Conservation (phyloP, 352 stramenopile species). For the Globisporangium yorkense region DNA sequence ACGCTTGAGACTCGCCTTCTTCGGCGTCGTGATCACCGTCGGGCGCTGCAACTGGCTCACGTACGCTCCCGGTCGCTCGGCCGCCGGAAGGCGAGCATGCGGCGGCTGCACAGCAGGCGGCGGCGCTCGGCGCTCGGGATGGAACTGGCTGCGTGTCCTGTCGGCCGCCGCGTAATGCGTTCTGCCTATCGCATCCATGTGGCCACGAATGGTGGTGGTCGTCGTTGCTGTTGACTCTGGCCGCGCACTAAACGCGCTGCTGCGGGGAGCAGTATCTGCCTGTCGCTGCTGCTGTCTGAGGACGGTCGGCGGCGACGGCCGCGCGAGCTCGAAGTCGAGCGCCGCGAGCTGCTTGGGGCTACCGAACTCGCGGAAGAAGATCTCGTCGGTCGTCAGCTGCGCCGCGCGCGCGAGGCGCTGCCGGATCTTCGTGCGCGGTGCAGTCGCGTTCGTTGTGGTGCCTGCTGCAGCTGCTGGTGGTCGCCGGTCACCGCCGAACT, state of each 20-base stretch:
- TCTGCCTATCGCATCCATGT: background rate
- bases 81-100: background rate
- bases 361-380: constrained; percentile 69
- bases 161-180: constrained; percentile 27
- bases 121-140: constrained; percentile 11
- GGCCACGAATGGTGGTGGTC: background rate
- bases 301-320: constrained; percentile 9
- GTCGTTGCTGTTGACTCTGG: background rate
- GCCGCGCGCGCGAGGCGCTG: constrained; percentile 46
- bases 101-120: constrained; percentile 2
- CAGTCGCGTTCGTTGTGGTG: background rate
- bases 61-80: background rate
- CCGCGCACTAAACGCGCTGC: background rate
- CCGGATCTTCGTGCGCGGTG: constrained; percentile 27
- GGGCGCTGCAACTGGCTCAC: constrained; percentile 42
- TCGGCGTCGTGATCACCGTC: constrained; percentile 39
- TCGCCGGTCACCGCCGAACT: constrained; percentile 21
- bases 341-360: constrained; percentile 35
- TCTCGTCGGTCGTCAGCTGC: constrained; percentile 36
- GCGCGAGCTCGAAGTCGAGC: constrained; percentile 34
- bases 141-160: constrained; percentile 15
- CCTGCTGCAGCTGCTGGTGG: background rate
- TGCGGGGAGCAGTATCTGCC: background rate
- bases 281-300: constrained; percentile 6
- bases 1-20: constrained; percentile 56